Evolutionary conservation across 2,329 filamentous ascomycete species (phyloP).

Genomic region (Xylariaceae sp.): DNA sequence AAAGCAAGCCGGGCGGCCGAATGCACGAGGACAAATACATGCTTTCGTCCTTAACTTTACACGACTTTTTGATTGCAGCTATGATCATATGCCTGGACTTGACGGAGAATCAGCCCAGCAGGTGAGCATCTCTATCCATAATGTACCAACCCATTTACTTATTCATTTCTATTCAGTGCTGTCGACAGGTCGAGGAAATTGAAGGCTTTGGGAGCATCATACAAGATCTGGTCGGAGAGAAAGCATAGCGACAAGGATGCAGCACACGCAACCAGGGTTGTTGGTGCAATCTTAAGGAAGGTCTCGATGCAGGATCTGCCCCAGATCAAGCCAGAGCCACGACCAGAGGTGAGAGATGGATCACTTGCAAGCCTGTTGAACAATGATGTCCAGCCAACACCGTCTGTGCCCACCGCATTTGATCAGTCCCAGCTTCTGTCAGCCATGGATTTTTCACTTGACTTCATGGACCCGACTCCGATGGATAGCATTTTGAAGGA

Average conservation of each 20-base stretch:
- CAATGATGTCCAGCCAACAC: slow-evolving; percentile 26
- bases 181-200: slow-evolving; percentile 34
- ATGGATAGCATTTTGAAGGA: slow-evolving; percentile 36
- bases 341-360: slow-evolving; percentile 27
- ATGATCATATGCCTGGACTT: slow-evolving; percentile 57
- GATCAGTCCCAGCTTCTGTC: slow-evolving; percentile 23
- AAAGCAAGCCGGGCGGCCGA: slow-evolving; percentile 45
- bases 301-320: slow-evolving; percentile 30
- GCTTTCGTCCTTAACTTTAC: slow-evolving; percentile 48
- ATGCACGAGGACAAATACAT: slow-evolving; percentile 52
- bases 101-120: slow-evolving; percentile 36
- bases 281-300: slow-evolving; percentile 40
- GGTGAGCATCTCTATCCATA: slow-evolving; percentile 26
- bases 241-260: slow-evolving; percentile 39
- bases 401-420: slow-evolving; percentile 14
- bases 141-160: background rate
- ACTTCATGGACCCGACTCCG: slow-evolving; percentile 32
- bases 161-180: slow-evolving; percentile 19
- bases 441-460: slow-evolving; percentile 26
- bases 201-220: slow-evolving; percentile 36
- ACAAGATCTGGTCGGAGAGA: slow-evolving; percentile 40
- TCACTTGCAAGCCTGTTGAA: slow-evolving; percentile 31
- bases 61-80: slow-evolving; percentile 56
- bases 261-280: slow-evolving; percentile 38
- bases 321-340: slow-evolving; percentile 18